Evolutionary conservation across 345 rosid genomes (phyloP), one percentile per base, ranked within the genome.

Genomic region (Durio zibethinus): DNA sequence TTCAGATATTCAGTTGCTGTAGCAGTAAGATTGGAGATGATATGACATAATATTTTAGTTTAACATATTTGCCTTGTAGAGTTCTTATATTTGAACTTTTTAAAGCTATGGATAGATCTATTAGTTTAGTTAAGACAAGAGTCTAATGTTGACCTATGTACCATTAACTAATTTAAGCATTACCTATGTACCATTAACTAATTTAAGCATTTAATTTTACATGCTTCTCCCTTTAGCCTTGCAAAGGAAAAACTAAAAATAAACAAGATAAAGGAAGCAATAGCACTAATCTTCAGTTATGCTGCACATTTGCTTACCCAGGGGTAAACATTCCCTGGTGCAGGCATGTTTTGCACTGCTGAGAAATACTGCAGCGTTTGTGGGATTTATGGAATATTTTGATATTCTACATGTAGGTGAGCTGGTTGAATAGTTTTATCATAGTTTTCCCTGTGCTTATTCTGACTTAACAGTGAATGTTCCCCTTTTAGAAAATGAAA

Each of bases 41-140:
- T 71, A 71, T 68, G 21, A 33, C n/a, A 53, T 54, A 10, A 36
- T 73, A 15, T 73, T 56, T 57, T 36, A 14, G 16, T 12, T 21
- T 38, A 21, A 21, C 8, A n/a, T 36, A 12, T 36, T 21, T 57
- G 8, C 21, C 48, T 3, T 56, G 35, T 38, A n/a, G 65, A 21
- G 23, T 54, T 23, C 63, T 73, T 73, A 35, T 56, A 7, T 10
- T 35, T 56, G n/a, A 73, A 73, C 5, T 57, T 50, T 45, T 72
- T 72, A 50, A 70, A 72, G 29, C 45, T 20, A 20, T 72, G 27
- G 75, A 31, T 52, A 72, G 75, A 33, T 72, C 29, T 52, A 20
- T 52, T 33, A 20, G 50, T 50, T 72, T 50, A 72, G 29, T 50
- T 56, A 33, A 11, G 29, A n/a, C 9, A 48, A 70, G 40, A 70